Conservation (phyloP, 176 grass and related monocot genomes). For the Oryza punctata region DNA sequence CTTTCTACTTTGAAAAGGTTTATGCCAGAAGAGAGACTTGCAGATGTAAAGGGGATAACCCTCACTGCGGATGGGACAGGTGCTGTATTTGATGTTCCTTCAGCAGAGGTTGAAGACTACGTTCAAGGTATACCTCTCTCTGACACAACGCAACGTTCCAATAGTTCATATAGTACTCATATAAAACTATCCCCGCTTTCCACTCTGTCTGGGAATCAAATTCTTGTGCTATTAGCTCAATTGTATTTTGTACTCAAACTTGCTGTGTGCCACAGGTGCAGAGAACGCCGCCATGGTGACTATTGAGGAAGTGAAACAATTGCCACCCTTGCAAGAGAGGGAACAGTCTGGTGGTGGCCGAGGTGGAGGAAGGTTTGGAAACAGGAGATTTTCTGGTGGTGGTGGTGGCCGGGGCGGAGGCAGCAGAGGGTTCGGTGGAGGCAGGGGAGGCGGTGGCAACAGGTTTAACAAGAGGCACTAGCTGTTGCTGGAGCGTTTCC, state of each 20-base stretch:
- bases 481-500: background rate
- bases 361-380: constrained; percentile 51
- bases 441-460: constrained; percentile 56
- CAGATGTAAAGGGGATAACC: constrained; percentile 66
- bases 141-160: background rate
- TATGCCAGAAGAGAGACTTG: constrained; percentile 81
- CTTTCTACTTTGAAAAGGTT: constrained; percentile 80
- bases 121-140: constrained; percentile 59
- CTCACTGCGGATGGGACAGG: constrained; percentile 78
- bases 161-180: background rate
- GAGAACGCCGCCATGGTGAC: constrained; percentile 66
- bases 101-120: constrained; percentile 69
- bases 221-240: background rate
- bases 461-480: constrained; percentile 72
- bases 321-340: constrained; percentile 86
- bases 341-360: constrained; percentile 52
- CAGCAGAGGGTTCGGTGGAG: constrained; percentile 41
- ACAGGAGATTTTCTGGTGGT: constrained; percentile 45
- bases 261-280: constrained; percentile 36
- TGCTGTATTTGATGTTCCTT: constrained; percentile 95
- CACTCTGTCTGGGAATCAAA: background rate
- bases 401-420: constrained; percentile 48
- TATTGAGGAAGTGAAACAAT: constrained; percentile 64
- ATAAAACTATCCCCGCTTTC: too few relatives aligned
- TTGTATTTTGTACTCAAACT: background rate